These are phyloP conservation scores for Elongisporangium prolatum DNA, from an alignment of 352 stramenopile genomes.

Conservation along the genomic window DNA sequence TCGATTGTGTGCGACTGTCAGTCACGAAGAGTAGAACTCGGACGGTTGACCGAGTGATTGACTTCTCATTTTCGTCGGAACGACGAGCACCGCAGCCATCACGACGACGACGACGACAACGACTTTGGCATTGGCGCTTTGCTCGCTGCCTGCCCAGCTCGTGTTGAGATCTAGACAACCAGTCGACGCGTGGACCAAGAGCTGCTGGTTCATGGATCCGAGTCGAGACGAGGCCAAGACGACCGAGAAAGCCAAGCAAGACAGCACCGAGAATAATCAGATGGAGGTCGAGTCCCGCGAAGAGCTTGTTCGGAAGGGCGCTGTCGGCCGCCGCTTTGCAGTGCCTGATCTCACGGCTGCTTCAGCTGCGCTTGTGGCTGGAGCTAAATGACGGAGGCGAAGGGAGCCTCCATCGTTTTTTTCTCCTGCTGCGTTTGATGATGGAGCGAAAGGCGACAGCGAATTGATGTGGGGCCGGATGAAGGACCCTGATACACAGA, in stretches of 20 bases:
- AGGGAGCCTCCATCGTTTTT: background rate
- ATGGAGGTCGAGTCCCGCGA: slow-evolving; percentile 18
- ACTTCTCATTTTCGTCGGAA: background rate
- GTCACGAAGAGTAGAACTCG: background rate
- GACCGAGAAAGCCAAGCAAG: background rate
- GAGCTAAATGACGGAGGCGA: background rate
- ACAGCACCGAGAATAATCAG: slow-evolving; percentile 3
- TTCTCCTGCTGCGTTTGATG: background rate
- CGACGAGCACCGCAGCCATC: background rate
- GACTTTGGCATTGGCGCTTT: background rate
- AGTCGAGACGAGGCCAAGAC: background rate
- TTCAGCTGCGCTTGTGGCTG: background rate
- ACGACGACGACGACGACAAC: background rate
- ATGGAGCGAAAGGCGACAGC: background rate
- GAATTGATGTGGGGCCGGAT: background rate
- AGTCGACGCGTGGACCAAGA: background rate
- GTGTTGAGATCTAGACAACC: background rate
- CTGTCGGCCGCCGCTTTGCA: slow-evolving; percentile 28
- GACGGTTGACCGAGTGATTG: background rate
- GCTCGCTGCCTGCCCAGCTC: background rate
- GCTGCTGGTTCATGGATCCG: background rate
- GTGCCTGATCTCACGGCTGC: slow-evolving; percentile 16
- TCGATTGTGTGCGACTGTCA: background rate
- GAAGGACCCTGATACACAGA: background rate
- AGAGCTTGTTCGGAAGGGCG: slow-evolving; percentile 22